Conservation (phyloP, 2,329 filamentous ascomycete genomes). For the Stemphylium beticola region DNA sequence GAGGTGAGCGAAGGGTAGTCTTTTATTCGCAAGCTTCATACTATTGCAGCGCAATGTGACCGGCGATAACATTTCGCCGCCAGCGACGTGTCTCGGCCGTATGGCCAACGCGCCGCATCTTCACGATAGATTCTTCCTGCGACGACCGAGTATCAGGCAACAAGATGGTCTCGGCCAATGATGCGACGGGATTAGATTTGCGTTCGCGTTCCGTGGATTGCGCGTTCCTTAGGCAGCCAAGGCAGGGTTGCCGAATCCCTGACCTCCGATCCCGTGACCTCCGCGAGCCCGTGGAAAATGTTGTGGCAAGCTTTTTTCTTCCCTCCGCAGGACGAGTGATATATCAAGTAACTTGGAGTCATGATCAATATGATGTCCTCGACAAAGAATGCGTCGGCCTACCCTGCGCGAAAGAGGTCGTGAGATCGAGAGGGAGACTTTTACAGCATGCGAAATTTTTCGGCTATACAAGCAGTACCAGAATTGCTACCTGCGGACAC, state of each 20-base stretch:
- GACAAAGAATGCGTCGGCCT: background rate
- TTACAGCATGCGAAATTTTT: background rate
- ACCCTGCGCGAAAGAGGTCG: background rate
- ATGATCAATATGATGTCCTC: background rate
- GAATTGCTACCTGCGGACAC: background rate
- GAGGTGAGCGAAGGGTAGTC: background rate
- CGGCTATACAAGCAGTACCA: background rate
- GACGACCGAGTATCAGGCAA: background rate
- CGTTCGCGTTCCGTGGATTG: background rate
- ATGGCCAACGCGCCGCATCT: background rate
- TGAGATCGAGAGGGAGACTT: background rate
- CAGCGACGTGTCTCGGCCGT: slow-evolving; percentile 1
- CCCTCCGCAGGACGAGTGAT: too few species aligned
- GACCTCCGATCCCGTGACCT: slow-evolving; percentile 5
- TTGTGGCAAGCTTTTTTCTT: background rate
- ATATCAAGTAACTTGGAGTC: background rate
- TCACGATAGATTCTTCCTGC: background rate
- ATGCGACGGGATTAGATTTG: background rate
- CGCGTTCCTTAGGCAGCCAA: background rate
- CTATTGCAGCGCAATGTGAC: background rate
- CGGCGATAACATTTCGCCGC: background rate
- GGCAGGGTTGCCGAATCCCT: background rate
- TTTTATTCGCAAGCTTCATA: background rate
- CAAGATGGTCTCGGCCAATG: slow-evolving; percentile 6
- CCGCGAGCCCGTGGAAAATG: background rate